Base-by-base conservation (phyloP, 2,329 filamentous ascomycete genomes). In the Aureobasidium sp. region DNA sequence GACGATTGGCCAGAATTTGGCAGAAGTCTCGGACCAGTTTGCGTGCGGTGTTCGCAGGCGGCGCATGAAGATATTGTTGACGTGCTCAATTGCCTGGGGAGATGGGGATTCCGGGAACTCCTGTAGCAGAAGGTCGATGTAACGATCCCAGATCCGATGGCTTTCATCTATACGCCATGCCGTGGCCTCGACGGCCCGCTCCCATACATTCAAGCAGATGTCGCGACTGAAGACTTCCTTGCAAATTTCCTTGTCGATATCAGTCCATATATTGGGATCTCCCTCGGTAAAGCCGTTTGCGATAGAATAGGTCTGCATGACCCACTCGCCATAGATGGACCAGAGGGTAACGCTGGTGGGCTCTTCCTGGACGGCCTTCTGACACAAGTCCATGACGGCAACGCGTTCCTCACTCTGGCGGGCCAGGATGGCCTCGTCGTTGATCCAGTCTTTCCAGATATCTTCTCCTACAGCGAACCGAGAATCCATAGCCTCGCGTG, bases 101-200 rank as follows among this genome's bases (percentile, higher is more conserved):
- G 68, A 81, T 70, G 67, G 83, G 82, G 67, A 78, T 74, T 59
- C 81, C 77, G 75, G 80, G 23, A 92, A 80, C 66, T 89, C 83
- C 66, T 89, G 84, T 72, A 88, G 80, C 71, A 91, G 81, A 51
- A 91, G 82, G 60, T 86, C 84, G 47, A 90, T 80, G 82, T 89
- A 93, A 66, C 87, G 85, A 70, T 92, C 84, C 90, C 90, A 95
- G 12, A 94, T 81, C 62, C 85, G 75, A 70, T 91, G 87, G 70
- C 90, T 93, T 72, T 91, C 88, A 70, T 84, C 84, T 63, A 94
- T 78, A 64, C 89, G 87, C 74, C 87, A 90, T 70, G 87, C 84
- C 59, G 89, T 89, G 46, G 85, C 83, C 64, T 87, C 82, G 67
- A 89, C 86, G 39, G 84, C 90, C 68, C 89, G 82, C 70, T 87